A percentile compares a stretch with the other conserved stretches of the same genome.
These are phyloP conservation scores for Garcia nutans DNA, from an alignment of 345 rosid genomes.

Conservation along the genomic window DNA sequence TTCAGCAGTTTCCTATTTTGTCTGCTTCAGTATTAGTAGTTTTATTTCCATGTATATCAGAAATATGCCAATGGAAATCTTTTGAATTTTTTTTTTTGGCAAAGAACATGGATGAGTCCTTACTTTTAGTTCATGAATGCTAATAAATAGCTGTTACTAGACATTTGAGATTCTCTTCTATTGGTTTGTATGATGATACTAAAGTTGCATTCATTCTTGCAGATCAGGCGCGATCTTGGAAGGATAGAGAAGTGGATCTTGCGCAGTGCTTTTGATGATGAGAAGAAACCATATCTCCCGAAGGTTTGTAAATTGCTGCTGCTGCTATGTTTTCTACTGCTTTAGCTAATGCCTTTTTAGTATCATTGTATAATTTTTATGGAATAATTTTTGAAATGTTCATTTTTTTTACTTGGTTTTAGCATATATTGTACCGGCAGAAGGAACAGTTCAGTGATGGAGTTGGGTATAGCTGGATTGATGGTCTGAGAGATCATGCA, in stretches of 20 bases:
- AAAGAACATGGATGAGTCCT: background rate
- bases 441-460: constrained; percentile 93
- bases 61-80: background rate
- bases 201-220: constrained; percentile 12
- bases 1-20: background rate
- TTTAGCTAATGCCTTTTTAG: background rate
- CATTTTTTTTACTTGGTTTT: constrained; percentile 15
- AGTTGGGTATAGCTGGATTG: constrained; percentile 89
- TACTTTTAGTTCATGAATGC: background rate
- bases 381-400: constrained; percentile 17
- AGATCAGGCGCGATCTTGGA: constrained; percentile 70
- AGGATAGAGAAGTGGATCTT: constrained; percentile 86
- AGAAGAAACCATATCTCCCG: constrained; percentile 66
- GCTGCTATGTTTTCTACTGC: background rate
- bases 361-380: background rate
- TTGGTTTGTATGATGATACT: background rate
- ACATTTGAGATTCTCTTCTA: background rate
- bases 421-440: constrained; percentile 80
- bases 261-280: constrained; percentile 84
- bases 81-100: background rate
- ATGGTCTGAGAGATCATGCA: constrained; percentile 79
- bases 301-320: constrained; percentile 43
- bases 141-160: background rate
- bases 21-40: background rate
- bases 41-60: background rate